Base-by-base conservation (phyloP, 1,139 yeast species). In the Suhomyces bokatorum region DNA sequence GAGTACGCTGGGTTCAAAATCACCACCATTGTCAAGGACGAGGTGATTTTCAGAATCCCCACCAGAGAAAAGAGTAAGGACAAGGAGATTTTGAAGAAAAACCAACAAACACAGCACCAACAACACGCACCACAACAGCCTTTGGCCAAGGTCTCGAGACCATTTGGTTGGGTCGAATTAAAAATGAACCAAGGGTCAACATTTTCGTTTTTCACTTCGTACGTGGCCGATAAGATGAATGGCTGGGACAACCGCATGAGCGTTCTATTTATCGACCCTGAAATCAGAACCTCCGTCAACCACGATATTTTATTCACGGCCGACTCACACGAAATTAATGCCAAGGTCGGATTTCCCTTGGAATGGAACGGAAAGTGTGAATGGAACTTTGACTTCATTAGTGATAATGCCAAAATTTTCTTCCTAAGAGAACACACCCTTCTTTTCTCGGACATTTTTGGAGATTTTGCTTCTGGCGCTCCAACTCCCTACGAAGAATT, bases 161-260 rank as follows among this genome's bases (percentile, higher is more conserved):
- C 96, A 0, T 93, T 86, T 69, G 98, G 97, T 0, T 93, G 99
- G 99, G 52, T 93, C 4, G 97, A 91, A 57, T 50, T 90, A 16
- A 84, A 83, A 48, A 67, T 85, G 41, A 75, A 74, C 1, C 72
- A 74, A 26, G 79, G 75, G 0, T 79, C 95, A 0, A 71, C 72
- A 1, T 58, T 84, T 1, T 61, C 73, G 4, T 64, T 72, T 32
- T 73, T 69, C 30, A 66, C 78, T 1, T 80, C 87, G 0, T 74
- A 81, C 53, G 63, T 80, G 4, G 79, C 91, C 0, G 69, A 78
- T 0, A 50, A 54, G 6, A 65, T 64, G 3, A 59, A 67, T 2
- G 96, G 97, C 0, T 85, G 80, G 74, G 70, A 74, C 22, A 85
- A 85, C 49, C 60, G 56, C 2, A 53, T 87, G 6, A 62, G 68